phyloP scores from a whole-genome alignment of 108 stramenopile species.

The Conticribra guillardii region DNA sequence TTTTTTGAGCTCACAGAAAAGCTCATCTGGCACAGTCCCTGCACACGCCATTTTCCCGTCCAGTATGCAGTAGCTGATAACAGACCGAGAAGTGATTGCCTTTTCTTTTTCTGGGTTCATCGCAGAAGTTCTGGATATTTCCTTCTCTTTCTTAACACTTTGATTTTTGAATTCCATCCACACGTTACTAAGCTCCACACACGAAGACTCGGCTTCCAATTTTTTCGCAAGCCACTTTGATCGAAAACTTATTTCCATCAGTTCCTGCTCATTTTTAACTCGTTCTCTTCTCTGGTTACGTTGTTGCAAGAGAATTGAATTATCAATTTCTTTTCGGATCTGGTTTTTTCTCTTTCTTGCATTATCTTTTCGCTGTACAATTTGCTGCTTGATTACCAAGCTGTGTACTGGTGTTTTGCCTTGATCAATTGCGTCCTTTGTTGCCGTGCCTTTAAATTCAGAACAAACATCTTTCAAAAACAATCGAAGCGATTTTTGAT shows the following conservation, averaged over 20 bases:
- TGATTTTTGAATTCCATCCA: constrained; percentile 32
- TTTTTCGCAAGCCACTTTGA: constrained; percentile 25
- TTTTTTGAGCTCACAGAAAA: constrained; percentile 7
- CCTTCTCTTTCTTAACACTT: constrained; percentile 28
- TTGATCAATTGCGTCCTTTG: no score
- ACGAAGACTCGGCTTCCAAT: constrained; percentile 9
- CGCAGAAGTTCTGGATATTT: constrained; percentile 7
- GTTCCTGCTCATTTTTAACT: not conserved
- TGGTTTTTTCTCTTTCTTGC: not conserved
- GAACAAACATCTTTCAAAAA: constrained; percentile 1
- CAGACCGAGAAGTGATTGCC: constrained; percentile 7
- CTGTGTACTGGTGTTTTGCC: not conserved
- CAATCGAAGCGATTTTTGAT: not conserved
- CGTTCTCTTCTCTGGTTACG: constrained; percentile 18
- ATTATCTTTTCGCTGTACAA: constrained; percentile 13
- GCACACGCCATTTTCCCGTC: constrained; percentile 20
- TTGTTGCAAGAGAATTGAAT: constrained; percentile 8
- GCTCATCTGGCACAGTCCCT: constrained; percentile 10
- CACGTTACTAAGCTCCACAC: not conserved
- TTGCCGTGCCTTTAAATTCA: no score
- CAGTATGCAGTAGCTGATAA: constrained; percentile 32
- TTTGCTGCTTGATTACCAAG: not conserved
- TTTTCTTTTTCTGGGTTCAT: constrained; percentile 21
- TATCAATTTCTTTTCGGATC: constrained; percentile 14
- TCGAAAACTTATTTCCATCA: constrained; percentile 11